These are phyloP conservation scores for Cladosporium oxysporum DNA, from an alignment of 2,329 filamentous ascomycete genomes.

Conservation along the genomic window DNA sequence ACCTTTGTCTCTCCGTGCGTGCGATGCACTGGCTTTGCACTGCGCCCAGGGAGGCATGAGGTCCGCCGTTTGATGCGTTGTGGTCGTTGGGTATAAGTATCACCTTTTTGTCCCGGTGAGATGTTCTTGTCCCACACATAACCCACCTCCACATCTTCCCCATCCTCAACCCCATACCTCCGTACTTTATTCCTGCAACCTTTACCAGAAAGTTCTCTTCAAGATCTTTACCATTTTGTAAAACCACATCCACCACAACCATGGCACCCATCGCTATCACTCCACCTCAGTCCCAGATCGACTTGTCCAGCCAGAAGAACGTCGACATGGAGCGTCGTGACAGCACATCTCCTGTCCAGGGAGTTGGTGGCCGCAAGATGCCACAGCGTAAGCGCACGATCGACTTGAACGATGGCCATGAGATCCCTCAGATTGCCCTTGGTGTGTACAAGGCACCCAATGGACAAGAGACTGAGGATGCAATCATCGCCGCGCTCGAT, in stretches of 20 bases:
- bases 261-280: conserved; percentile 18
- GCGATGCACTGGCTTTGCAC: conserved; percentile 7
- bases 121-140: conserved; percentile 6
- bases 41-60: background rate
- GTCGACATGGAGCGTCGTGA: conserved; percentile 24
- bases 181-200: background rate
- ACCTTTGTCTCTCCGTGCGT: conserved; percentile 6
- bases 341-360: conserved; percentile 13
- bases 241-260: background rate
- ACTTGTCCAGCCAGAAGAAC: conserved; percentile 30
- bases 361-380: conserved; percentile 24
- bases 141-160: background rate
- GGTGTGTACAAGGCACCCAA: conserved; percentile 44
- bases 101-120: conserved; percentile 6
- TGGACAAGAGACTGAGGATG: conserved; percentile 37
- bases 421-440: conserved; percentile 42
- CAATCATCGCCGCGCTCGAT: conserved; percentile 44
- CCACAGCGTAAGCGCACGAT: conserved; percentile 32
- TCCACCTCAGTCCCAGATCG: conserved; percentile 20
- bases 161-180: background rate
- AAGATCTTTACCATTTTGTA: background rate
- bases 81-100: conserved; percentile 14
- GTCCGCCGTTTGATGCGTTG: background rate
- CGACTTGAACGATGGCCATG: conserved; percentile 41
- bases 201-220: background rate